phyloP scores from a whole-genome alignment of 768 basidiomycete genomes.

The Kwoniella dejecticola region DNA sequence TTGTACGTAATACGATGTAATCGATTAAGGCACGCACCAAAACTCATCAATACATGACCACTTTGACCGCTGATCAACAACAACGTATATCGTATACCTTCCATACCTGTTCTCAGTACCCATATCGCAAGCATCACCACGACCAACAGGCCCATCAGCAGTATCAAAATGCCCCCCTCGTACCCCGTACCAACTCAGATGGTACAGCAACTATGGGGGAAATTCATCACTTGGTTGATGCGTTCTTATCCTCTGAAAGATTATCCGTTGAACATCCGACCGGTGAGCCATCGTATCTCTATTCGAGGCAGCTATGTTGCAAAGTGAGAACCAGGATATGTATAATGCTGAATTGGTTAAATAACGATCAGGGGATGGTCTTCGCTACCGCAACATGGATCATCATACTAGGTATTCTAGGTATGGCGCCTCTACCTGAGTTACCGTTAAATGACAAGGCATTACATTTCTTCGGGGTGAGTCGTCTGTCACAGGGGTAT shows the following conservation, averaged over 20 bases:
- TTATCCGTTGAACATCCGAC: constrained; percentile 47
- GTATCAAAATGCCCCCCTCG: constrained; percentile 21
- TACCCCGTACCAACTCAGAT: constrained; percentile 44
- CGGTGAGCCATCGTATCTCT: constrained; percentile 33
- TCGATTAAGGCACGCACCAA: neutral
- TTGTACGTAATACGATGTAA: neutral
- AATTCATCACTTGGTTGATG: constrained; percentile 24
- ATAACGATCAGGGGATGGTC: constrained; percentile 37
- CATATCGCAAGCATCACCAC: no score
- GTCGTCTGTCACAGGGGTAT: constrained; percentile 13
- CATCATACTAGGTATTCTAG: constrained; percentile 46
- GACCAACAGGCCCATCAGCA: no score
- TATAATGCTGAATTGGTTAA: neutral
- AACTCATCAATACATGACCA: neutral
- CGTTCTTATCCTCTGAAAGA: constrained; percentile 43
- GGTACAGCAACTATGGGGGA: constrained; percentile 33
- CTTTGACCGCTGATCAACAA: no score
- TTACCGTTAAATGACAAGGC: constrained; percentile 54
- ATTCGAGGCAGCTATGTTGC: neutral
- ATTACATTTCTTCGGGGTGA: constrained; percentile 54
- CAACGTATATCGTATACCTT: no score
- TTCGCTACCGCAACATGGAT: constrained; percentile 51
- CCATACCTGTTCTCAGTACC: no score
- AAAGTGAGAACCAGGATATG: neutral
- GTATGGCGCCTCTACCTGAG: constrained; percentile 49